Base-by-base conservation (phyloP, 1,139 yeast genomes). In the Meyerozyma smithsonii region DNA sequence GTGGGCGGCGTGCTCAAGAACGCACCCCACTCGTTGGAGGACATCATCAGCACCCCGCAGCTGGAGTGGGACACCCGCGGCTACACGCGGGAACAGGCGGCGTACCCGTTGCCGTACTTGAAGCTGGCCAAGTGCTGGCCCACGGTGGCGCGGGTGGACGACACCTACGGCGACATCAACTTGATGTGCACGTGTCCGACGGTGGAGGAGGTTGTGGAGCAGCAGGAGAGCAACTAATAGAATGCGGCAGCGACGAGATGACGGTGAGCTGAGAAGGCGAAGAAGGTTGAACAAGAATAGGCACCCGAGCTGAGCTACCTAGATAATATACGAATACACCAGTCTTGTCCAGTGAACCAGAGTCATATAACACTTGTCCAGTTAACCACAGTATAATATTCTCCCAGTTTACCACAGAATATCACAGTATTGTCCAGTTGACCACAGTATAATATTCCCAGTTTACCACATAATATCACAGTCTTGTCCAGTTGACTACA, bases 151-250 rank as follows among this genome's bases (percentile, higher is more conserved):
- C 79, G 97, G 62, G 74, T 92, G 46, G 95, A 92, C 60, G 98
- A 92, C 58, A 83, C 95, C 8, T 90, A 83, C 56, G 98, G 98
- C 49, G 98, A 92, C 61, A 70, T 84, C 75, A 84, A 92, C 67
- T 74, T 92, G 64, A 73, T 90, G 66, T 92, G 98, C 68, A 89
- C 96, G 24, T 92, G 98, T 67, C 92, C 92, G 34, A 72, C 83
- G 8, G 92, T 84, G 28, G 90, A 83, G 55, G 86, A 81, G 47
- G 71, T 79, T 44, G 83, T 76, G 21, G 66, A 41, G 38, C 19
- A 16, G 20, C 24, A 36, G 12, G 25, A 23, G 30, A 8, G 6
- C 5, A 20, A 34, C 28, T 8, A n/a, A 7, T 8, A n/a, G 28
- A 25, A 25, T 25, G 10, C 11, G 10, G 14, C 6, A 10, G 10